Evolutionary conservation across 2,329 filamentous ascomycete species (phyloP), one percentile per base, ranked within the genome.

Genomic region (Chlorencoelia australis): DNA sequence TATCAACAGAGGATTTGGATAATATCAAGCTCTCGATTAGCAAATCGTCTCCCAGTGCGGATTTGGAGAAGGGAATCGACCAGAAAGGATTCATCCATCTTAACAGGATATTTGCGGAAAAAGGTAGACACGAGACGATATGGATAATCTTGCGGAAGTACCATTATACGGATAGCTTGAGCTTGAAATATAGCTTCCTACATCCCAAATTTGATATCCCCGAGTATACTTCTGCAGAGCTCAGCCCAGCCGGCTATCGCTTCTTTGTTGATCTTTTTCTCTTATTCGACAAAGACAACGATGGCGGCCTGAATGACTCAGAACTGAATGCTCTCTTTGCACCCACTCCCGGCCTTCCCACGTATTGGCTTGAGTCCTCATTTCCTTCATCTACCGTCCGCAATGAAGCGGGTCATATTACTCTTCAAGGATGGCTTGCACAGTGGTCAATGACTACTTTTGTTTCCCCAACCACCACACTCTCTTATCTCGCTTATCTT

Each of bases 391-490:
- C 86, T 16, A 95, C 91, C 0, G 89, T 96, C 13, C 80, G 86
- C 27, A 96, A 95, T 55, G 91, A 98, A 60, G 86, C 85, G 7
- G 91, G 91, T 0, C 77, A 96, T 57, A 88, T 98, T 43, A 98
- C 91, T 1, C 68, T 98, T 4, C 91, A 98, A 59, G 91, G 91
- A 2, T 98, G 91, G 91, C 73, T 98, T 24, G 91, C 91, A 4
- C 91, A 98, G 53, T 98, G 91, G 91, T 95, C 88, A 57, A 98
- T 98, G 91, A 98, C 91, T 1, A 98, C 91, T 0, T 98, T 96
- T 52, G 77, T 93, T 42, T 88, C 93, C 39, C 89, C 91, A 9
- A 93, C 91, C 56, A 95, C 86, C 1, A 96, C 91, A 1, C 70
- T 98, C 4, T 88, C 93, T 50, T 98, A 98, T 57, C 75, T 98